Base-by-base conservation (phyloP, 2,329 filamentous ascomycete species). In the Penicillium freii region DNA sequence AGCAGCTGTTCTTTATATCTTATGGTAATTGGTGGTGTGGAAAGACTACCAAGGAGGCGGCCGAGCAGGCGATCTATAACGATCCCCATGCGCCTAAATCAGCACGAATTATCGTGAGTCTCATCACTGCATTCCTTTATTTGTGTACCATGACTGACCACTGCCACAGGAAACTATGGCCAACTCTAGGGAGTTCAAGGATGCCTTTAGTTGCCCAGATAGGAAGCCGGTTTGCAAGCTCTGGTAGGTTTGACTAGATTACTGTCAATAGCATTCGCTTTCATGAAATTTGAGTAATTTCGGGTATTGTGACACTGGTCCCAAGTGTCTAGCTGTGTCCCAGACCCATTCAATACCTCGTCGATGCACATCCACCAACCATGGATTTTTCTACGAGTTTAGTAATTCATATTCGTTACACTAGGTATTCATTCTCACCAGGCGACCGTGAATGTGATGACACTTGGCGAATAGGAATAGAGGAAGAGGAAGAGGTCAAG, bases 181-280 rank as follows among this genome's bases (percentile, higher is more conserved):
- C 0, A 90, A 91, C 66, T 88, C 86, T 31, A 78, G 80, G 29
- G 85, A 84, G 19, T 91, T 91, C 68, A 81, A 79, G 57, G 83
- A 89, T 70, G 84, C 83, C 10, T 91, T 90, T 71, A 76, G 83
- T 46, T 91, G 88, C 68, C 79, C 83, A 17, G 76, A 76, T 3
- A 87, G 85, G 75, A 80, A 89, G 69, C 87, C 87, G 0, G 83
- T 81, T 33, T 91, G 87, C 70, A 83, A 90, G 73, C 74, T 91
- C 56, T 90, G 87, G 87, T 91, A 80, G 65, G 31, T 51, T 36
- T 29, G 33, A 21, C 9, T 44, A 39, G 27, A 40, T 23, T 46
- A 29, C 33, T 45, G 13, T 27, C 11, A 44, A 38, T 52, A 27
- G n/a, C 36, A 40, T 19, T 40, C 21, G 9, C 25, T 58, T 45